Base-by-base conservation (phyloP, 2,329 filamentous ascomycete species). In the Zarea fungicola region DNA sequence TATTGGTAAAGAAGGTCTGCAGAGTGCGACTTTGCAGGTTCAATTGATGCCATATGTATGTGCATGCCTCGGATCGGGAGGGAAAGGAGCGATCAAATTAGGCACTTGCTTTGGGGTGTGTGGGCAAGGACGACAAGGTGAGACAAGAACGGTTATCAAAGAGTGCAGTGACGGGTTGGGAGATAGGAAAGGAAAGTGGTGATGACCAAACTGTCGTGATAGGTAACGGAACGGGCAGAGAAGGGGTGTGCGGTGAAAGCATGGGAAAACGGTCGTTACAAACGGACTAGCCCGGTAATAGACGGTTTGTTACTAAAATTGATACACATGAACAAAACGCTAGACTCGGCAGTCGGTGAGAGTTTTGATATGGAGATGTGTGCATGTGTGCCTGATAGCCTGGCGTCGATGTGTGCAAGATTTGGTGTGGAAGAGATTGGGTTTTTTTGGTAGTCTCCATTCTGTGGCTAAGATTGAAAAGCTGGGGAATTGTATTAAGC, bases 51-150 rank as follows among this genome's bases (percentile, higher is more conserved):
- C 45, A 41, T 28, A 41, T 48, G 28, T 7, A 29, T 7, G 26
- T 13, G 44, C 14, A 23, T 5, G 19, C 25, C 11, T 48, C 45
- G 45, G 45, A 48, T 48, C 45, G 45, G 45, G 45, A 48, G 28
- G 45, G 45, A 34, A 28, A 40, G 36, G 44, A 47, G 41, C 45
- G 45, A 48, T 48, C 45, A 25, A 21, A 36, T 48, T 48, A 48
- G 45, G 45, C 45, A 48, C 21, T 28, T n/a, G 9, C 19, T 11
- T 2, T 5, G 16, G 31, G 35, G 26, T 3, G 44, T 22, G 35
- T 8, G 35, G 31, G 21, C 25, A 32, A 11, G 40, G 10, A 14
- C n/a, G n/a, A 18, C 7, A 21, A 16, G 18, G 18, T 11, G 34
- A 22, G 21, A 39, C 16, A 22, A 23, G 14, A 11, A 10, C 13